These are phyloP conservation scores for Leishmania braziliensis DNA, from an alignment of 208 protist genomes.

Conservation along the genomic window DNA sequence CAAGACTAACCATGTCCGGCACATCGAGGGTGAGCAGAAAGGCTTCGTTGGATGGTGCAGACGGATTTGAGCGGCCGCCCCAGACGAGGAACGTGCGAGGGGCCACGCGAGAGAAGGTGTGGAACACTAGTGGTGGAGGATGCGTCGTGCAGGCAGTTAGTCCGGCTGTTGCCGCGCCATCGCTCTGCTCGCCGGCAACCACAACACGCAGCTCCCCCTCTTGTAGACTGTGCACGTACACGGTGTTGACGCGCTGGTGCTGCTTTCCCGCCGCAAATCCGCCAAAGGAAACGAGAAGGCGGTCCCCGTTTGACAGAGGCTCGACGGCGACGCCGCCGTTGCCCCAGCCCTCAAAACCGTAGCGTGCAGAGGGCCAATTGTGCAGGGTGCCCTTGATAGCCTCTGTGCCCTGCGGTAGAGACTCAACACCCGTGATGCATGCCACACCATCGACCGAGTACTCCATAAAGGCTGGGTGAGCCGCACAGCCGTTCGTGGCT, in stretches of 20 bases:
- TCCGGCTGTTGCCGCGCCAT: neutral
- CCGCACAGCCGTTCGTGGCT: conserved; percentile 11
- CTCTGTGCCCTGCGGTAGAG: neutral
- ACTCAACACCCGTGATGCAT: neutral
- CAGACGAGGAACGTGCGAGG: conserved; percentile 66
- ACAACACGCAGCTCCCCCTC: conserved; percentile 66
- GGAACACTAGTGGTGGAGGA: conserved; percentile 70
- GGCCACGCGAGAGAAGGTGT: conserved; percentile 63
- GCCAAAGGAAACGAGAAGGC: conserved; percentile 76
- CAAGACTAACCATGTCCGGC: conserved; percentile 19
- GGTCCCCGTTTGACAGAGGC: conserved; percentile 30
- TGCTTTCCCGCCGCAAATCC: conserved; percentile 61
- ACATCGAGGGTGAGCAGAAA: conserved; percentile 59
- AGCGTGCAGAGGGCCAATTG: conserved; percentile 77
- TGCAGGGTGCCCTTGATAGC: conserved; percentile 9
- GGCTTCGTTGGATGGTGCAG: conserved; percentile 36
- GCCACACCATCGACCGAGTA: conserved; percentile 7
- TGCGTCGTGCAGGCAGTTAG: neutral
- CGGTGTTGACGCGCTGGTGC: conserved; percentile 67
- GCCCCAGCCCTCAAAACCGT: conserved; percentile 85
- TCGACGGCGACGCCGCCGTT: conserved; percentile 61
- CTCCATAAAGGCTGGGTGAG: conserved; percentile 28
- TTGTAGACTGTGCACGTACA: conserved; percentile 72
- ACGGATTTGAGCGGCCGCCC: conserved; percentile 83
- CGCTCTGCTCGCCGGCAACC: neutral